Evolutionary conservation across 495 filamentous ascomycete genomes (phyloP).

Genomic region (Aspergillus taichungensis): DNA sequence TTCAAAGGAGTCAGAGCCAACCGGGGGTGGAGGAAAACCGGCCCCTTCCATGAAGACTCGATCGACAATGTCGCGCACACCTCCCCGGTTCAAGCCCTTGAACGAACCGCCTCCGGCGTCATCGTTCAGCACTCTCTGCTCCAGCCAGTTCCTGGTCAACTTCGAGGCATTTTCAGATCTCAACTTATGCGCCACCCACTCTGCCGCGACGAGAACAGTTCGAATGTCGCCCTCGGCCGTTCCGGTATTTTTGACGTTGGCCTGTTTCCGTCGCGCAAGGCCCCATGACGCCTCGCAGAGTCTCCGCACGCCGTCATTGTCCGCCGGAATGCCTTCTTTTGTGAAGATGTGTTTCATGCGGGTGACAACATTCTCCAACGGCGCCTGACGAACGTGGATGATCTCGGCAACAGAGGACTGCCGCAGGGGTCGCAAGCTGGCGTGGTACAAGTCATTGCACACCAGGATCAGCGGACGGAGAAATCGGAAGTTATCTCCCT

Average conservation of each 20-base stretch:
- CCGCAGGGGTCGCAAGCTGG: constrained; percentile 74
- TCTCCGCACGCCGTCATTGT: constrained; percentile 77
- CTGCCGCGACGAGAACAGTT: constrained; percentile 84
- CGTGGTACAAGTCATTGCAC: constrained; percentile 96
- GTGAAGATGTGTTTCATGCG: constrained; percentile 76
- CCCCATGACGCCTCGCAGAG: constrained; percentile 92
- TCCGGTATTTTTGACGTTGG: constrained; percentile 37
- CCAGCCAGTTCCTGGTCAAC: constrained; percentile 77
- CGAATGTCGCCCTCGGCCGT: constrained; percentile 85
- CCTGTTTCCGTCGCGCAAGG: constrained; percentile 56
- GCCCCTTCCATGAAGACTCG: constrained; percentile 81
- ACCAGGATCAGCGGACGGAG: constrained; percentile 84
- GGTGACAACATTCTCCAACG: constrained; percentile 74
- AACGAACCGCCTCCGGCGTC: constrained; percentile 67
- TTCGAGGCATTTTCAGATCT: constrained; percentile 40
- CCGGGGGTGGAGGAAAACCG: constrained; percentile 60
- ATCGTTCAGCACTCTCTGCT: constrained; percentile 62
- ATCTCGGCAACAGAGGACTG: constrained; percentile 77
- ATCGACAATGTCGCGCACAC: constrained; percentile 71
- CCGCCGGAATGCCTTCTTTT: constrained; percentile 75
- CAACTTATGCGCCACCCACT: constrained; percentile 86
- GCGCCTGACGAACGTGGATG: constrained; percentile 84
- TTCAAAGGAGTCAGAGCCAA: constrained; percentile 23
- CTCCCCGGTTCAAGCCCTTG: constrained; percentile 69
- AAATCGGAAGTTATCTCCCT: constrained; percentile 74